These are phyloP conservation scores for Mucor indicus DNA, from an alignment of 371 early-diverging fungal species.

Conservation along the genomic window DNA sequence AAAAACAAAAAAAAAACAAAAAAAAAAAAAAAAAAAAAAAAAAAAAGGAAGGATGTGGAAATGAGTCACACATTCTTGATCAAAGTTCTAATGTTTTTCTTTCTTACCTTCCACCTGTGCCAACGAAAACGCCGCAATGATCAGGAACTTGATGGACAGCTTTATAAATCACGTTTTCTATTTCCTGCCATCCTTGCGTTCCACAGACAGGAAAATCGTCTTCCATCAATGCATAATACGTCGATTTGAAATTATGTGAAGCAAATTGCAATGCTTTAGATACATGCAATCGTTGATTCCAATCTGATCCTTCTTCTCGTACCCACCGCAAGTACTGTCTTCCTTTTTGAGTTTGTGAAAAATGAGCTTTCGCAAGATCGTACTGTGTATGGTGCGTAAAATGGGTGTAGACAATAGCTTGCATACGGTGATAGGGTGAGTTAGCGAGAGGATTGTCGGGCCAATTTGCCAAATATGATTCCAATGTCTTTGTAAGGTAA, in stretches of 20 bases:
- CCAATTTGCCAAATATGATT: constrained; percentile 56
- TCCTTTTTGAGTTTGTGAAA: constrained; percentile 41
- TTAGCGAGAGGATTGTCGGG: constrained; percentile 39
- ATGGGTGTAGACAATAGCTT: constrained; percentile 60
- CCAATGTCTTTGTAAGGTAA: constrained; percentile 47
- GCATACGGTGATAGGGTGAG: constrained; percentile 50
- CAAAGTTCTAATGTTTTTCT: too few relatives aligned
- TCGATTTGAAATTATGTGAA: constrained; percentile 26
- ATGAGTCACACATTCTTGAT: too few relatives aligned
- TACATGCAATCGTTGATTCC: constrained; percentile 56
- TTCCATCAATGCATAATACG: constrained; percentile 55
- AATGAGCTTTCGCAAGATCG: constrained; percentile 39
- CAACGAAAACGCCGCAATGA: constrained; percentile 64
- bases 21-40: too few relatives aligned
- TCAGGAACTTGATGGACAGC: constrained; percentile 40
- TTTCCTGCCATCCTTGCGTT: constrained; percentile 46
- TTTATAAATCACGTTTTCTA: constrained; percentile 51
- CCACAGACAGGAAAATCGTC: constrained; percentile 65
- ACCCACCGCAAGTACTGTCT: constrained; percentile 53
- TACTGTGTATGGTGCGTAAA: constrained; percentile 55
- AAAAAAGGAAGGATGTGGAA: too few relatives aligned
- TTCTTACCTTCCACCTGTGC: constrained; percentile 64
- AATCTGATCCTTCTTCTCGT: constrained; percentile 45
- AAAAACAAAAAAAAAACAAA: too few relatives aligned
- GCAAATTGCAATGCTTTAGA: constrained; percentile 49